Conservation (phyloP, 1,284 basidiomycete species). For the Thecaphora frezii region DNA sequence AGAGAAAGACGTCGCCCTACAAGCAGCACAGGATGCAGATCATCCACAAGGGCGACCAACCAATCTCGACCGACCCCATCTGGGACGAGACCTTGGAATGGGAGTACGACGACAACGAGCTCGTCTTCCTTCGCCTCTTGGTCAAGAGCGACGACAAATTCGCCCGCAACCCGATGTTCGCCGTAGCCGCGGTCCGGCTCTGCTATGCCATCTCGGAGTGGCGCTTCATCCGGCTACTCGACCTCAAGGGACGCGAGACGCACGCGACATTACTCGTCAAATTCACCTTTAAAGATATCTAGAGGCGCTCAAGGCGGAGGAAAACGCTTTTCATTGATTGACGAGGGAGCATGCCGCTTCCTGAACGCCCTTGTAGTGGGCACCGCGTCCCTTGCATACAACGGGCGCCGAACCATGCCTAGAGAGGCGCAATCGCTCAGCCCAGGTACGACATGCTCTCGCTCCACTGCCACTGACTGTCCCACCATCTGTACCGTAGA, state of each 20-base stretch:
- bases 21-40: constrained; percentile 40
- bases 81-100: constrained; percentile 48
- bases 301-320: not conserved
- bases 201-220: constrained; percentile 48
- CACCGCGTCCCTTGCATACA: no score
- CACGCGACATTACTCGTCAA: constrained; percentile 38
- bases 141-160: constrained; percentile 53
- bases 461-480: no score
- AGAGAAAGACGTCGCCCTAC: constrained; percentile 43
- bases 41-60: constrained; percentile 39
- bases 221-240: constrained; percentile 65
- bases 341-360: no score
- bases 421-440: no score
- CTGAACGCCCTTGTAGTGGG: no score
- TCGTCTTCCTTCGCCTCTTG: constrained; percentile 43
- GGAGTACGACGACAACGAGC: constrained; percentile 41
- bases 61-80: constrained; percentile 38
- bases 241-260: constrained; percentile 65
- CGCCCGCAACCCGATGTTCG: constrained; percentile 44
- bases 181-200: constrained; percentile 38
- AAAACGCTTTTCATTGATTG: not conserved
- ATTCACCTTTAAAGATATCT: constrained; percentile 24
- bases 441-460: no score
- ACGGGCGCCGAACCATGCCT: no score
- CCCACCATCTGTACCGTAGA: no score